Conservation (phyloP, 2,329 filamentous ascomycete genomes). For the Verticillium longisporum region DNA sequence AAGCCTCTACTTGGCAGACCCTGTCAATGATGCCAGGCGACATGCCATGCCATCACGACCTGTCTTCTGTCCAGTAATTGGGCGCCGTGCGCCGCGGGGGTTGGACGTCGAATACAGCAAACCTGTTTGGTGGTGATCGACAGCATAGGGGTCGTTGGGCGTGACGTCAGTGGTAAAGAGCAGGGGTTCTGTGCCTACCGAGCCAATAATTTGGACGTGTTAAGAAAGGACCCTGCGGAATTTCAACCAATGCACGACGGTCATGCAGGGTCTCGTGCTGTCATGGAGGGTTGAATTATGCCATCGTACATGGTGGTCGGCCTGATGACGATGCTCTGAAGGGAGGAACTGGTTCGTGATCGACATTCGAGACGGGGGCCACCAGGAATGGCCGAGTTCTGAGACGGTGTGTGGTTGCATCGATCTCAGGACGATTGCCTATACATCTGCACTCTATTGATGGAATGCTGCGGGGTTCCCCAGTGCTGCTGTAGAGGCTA, state of each 20-base stretch:
- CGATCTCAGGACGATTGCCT: not conserved
- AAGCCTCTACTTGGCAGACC: not conserved
- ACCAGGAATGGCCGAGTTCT: not conserved
- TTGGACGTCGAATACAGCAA: not conserved
- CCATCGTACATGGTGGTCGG: not conserved
- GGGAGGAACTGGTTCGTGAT: not conserved
- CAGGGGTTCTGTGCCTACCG: not conserved
- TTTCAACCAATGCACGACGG: not conserved
- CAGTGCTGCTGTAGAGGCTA: not conserved
- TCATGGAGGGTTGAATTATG: not conserved
- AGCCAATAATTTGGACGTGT: not conserved
- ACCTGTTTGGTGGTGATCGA: slow-evolving; percentile 2
- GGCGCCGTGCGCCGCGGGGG: not conserved
- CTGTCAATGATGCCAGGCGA: not conserved
- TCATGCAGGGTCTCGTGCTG: not conserved
- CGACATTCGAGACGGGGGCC: not conserved
- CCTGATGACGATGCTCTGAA: not conserved
- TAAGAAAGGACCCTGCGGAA: not conserved
- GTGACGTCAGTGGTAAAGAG: not conserved
- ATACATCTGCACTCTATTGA: not conserved
- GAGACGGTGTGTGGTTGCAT: not conserved
- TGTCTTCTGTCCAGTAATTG: not conserved
- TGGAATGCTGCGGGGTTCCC: not conserved
- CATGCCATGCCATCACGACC: not conserved
- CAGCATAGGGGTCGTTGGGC: not conserved